Evolutionary conservation across 2,329 filamentous ascomycete genomes (phyloP).

Genomic region (Alternaria consortialis): DNA sequence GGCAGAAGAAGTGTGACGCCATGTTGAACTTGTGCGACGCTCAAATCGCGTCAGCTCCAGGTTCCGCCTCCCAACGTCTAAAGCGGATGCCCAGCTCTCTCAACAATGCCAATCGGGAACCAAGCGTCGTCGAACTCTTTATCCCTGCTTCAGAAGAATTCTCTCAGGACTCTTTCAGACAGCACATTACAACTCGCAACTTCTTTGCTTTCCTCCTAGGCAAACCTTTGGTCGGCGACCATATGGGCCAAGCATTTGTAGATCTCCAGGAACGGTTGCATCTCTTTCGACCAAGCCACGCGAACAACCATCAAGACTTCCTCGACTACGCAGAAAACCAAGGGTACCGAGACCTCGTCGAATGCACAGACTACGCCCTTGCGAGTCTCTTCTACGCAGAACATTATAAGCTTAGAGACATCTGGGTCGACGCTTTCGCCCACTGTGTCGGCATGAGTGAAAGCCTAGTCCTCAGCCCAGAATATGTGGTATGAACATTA

Average conservation of each 20-base stretch:
- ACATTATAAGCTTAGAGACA: conserved; percentile 66
- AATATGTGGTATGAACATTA: conserved; percentile 65
- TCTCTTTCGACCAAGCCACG: conserved; percentile 64
- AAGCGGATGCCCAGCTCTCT: conserved; percentile 30
- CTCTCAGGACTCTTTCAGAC: conserved; percentile 65
- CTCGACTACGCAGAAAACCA: conserved; percentile 72
- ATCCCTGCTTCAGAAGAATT: conserved; percentile 70
- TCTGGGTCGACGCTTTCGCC: conserved; percentile 77
- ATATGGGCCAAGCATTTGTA: conserved; percentile 71
- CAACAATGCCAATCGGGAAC: conserved; percentile 54
- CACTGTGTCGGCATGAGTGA: conserved; percentile 83
- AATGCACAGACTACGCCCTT: conserved; percentile 73
- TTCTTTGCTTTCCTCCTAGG: conserved; percentile 76
- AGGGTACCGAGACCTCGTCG: conserved; percentile 73
- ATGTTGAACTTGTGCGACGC: conserved; percentile 63
- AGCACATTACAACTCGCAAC: conserved; percentile 76
- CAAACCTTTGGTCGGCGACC: conserved; percentile 72
- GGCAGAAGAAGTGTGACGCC: conserved; percentile 66
- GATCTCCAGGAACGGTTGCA: conserved; percentile 72
- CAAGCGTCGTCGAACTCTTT: conserved; percentile 65
- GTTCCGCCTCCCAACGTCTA: conserved; percentile 14
- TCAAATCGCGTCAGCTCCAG: conserved; percentile 35
- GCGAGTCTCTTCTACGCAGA: conserved; percentile 75
- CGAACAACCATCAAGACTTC: conserved; percentile 69
- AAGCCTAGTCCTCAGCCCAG: conserved; percentile 63